Base-by-base conservation (phyloP, 768 basidiomycete genomes). In the Leccinum arenicola region DNA sequence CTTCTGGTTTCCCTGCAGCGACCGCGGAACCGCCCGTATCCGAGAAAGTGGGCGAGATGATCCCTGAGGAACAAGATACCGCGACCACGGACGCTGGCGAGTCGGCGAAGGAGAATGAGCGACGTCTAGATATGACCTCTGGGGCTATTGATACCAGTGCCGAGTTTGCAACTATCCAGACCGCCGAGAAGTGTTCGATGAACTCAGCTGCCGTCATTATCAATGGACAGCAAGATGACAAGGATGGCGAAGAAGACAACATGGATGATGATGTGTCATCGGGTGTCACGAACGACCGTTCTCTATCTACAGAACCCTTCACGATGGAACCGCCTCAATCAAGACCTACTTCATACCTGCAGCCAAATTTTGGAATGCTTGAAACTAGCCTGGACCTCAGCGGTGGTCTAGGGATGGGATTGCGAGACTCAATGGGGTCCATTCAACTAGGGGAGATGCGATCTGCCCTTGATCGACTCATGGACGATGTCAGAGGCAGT, bases 381-480 rank as follows among this genome's bases (percentile, higher is more conserved):
- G 68, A 71, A 47, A 57, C 63, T 10, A 73, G 64, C 45, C 57
- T 72, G 17, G 67, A 70, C 27, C 50, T 68, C 4, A 63, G 64
- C n/a, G 68, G 66, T 17, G 55, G 68, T 19, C 56, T 67, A 29
- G 60, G 71, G 33, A 56, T 66, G 38, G 61, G 64, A 54, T 50
- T 70, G 47, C 67, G 75, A 63, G 64, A 78, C 74, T 80, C 78
- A 14, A 69, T 81, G 68, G 78, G 79, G 7, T 77, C 80, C 49
- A 77, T 84, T 27, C 81, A 84, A 63, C 84, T 86, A 27, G 80
- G 83, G 61, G 88, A 88, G 50, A 88, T 88, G 82, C 83, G 84
- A 60, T 87, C 85, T 60, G 88, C 88, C 6, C 77, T 90, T 31
- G 88, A 90, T 67, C 75, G 86, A 48, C 76, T 90, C 31, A 87